Base-by-base conservation (phyloP, 1,139 yeast genomes). In the Lodderomyces oxycetoniae region DNA sequence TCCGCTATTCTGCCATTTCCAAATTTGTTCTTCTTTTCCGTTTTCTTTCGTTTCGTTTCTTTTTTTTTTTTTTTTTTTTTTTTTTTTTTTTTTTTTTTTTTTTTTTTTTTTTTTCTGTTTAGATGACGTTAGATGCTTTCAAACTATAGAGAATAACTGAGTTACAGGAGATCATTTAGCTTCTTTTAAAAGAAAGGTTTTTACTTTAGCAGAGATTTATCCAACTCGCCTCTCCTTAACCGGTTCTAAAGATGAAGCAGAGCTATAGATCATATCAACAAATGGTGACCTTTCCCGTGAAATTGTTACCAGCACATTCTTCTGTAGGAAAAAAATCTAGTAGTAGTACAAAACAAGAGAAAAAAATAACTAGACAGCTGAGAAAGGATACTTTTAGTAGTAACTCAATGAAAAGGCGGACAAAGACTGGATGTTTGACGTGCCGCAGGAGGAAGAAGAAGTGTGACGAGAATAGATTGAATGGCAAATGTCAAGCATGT, bases 401-500 rank as follows among this genome's bases (percentile, higher is more conserved):
- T 17, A 33, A 35, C 12, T 41, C 34, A 25, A 40, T 43, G 13
- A 61, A 52, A 42, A 58, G 48, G 38, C 59, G 72, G 53, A 63
- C 71, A 21, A 65, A 62, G 41, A 60, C 71, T 4, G 72, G 72
- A 10, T 66, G 72, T 45, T 53, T 65, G 33, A 65, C 71, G 6
- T 66, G 72, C 43, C 60, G 72, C 37, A 63, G 55, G 50, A 59
- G 72, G 50, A 66, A 66, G 61, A 66, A 66, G 59, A 66, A 66
- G 59, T 66, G 72, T 52, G 72, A 66, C 43, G 71, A 66, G 46
- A 59, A 61, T 35, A 58, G 52, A 23, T 62, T 59, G 10, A 61
- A 61, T 39, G 74, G 74, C 3, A 68, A 68, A 48, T 68, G 74
- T 47, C 71, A 67, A 45, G 73, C 64, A 3, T 68, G 74, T 41